phyloP scores from a whole-genome alignment of 2,329 filamentous ascomycete genomes.

The Fusarium fujikuroi region DNA sequence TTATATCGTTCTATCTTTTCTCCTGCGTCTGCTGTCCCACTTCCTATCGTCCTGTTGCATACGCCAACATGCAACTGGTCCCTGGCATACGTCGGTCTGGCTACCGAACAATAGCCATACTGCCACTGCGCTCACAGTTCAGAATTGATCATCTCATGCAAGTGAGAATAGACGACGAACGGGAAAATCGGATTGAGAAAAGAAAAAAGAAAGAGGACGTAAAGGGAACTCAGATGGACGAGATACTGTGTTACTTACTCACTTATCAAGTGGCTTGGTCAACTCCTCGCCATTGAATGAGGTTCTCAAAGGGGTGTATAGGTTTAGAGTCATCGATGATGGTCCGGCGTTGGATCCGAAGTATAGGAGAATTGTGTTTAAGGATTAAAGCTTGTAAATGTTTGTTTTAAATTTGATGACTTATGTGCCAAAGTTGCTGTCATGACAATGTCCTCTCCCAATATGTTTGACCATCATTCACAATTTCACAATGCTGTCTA shows the following conservation, averaged over 20 bases:
- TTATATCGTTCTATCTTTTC: slow-evolving; percentile 39
- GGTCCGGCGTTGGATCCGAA: slow-evolving; percentile 55
- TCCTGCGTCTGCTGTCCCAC: slow-evolving; percentile 34
- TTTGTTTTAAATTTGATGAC: slow-evolving; percentile 3
- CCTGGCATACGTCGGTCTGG: slow-evolving; percentile 41
- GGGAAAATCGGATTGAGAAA: slow-evolving; percentile 24
- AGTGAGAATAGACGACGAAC: slow-evolving; percentile 18
- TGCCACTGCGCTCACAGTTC: neutral
- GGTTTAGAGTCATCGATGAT: slow-evolving; percentile 54
- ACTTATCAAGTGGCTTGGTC: neutral
- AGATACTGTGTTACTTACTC: neutral
- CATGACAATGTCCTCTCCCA: neutral
- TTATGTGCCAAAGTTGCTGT: neutral
- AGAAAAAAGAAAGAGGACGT: slow-evolving; percentile 21
- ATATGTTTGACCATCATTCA: neutral
- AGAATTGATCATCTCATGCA: slow-evolving; percentile 16
- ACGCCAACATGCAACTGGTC: slow-evolving; percentile 28
- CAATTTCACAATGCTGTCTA: neutral
- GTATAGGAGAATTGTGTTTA: slow-evolving; percentile 21
- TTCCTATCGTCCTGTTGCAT: slow-evolving; percentile 31
- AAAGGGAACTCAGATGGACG: slow-evolving; percentile 34
- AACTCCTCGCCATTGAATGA: slow-evolving; percentile 25
- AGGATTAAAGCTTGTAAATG: slow-evolving; percentile 23
- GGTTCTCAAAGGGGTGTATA: slow-evolving; percentile 38
- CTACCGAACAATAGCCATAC: slow-evolving; percentile 35